Evolutionary conservation across 306 rosid genomes (phyloP).

Genomic region (Mucuna pruriens): DNA sequence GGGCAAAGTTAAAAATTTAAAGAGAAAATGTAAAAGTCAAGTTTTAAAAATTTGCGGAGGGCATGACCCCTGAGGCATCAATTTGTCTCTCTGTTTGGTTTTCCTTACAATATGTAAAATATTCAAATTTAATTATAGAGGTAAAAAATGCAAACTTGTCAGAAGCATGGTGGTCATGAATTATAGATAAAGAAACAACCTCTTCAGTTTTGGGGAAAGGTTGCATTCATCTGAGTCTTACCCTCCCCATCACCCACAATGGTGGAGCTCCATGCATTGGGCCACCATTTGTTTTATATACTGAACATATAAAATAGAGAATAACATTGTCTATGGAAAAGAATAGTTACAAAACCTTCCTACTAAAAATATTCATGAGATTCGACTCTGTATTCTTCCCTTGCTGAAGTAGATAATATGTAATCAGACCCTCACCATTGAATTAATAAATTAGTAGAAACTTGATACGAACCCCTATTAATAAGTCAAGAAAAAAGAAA

Average conservation of each 20-base stretch:
- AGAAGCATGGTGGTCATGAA: neutral
- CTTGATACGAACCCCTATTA: neutral
- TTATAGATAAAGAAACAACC: neutral
- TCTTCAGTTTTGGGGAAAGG: neutral
- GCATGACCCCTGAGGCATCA: neutral
- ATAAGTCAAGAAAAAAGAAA: too few species aligned
- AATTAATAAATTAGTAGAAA: neutral
- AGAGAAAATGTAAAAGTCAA: neutral
- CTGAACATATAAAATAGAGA: neutral
- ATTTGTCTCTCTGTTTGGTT: neutral
- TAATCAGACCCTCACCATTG: neutral
- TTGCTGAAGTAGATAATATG: too few species aligned
- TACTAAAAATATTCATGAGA: too few species aligned
- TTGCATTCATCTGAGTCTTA: neutral
- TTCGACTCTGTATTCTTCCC: too few species aligned
- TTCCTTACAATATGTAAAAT: neutral
- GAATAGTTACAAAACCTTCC: neutral
- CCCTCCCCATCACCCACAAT: neutral
- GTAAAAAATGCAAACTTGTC: neutral
- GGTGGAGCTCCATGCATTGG: neutral
- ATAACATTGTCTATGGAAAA: neutral
- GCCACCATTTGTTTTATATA: neutral
- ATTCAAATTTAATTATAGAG: neutral
- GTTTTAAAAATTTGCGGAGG: neutral
- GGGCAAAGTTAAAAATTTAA: neutral